Evolutionary conservation across 208 protist genomes (phyloP).

Genomic region (Leishmania amazonensis): DNA sequence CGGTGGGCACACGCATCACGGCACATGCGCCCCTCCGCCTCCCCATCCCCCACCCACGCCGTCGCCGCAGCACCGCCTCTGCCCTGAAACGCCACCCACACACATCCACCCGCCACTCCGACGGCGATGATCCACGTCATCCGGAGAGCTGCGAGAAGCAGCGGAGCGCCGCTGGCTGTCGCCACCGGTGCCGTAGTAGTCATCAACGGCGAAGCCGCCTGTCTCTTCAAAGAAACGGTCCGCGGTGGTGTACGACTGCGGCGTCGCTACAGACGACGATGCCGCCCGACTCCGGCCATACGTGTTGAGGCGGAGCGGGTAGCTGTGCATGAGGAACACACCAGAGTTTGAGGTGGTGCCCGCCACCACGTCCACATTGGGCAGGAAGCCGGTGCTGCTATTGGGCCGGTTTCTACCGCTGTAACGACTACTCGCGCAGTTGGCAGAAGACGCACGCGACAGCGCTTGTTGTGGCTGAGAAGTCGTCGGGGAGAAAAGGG

Average conservation of each 20-base stretch:
- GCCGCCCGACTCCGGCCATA: neutral
- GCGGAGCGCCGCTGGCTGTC: neutral
- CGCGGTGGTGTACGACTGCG: conserved; percentile 7
- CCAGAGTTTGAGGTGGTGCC: conserved; percentile 15
- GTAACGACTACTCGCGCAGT: neutral
- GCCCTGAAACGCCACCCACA: too few relatives aligned
- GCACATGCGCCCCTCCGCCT: too few relatives aligned
- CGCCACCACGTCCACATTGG: conserved; percentile 9
- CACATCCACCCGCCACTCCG: neutral
- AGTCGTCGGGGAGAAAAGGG: neutral
- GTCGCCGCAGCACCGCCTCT: too few relatives aligned
- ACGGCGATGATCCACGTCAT: neutral
- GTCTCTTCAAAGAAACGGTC: conserved; percentile 1
- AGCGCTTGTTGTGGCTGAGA: neutral
- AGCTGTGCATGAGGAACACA: conserved; percentile 6
- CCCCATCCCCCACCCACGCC: too few relatives aligned
- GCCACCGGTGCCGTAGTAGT: neutral
- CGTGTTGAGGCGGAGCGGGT: conserved; percentile 11
- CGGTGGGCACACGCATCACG: too few relatives aligned
- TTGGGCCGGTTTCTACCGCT: neutral
- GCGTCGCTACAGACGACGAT: conserved; percentile 1
- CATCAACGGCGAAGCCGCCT: conserved; percentile 7
- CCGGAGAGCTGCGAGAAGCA: neutral
- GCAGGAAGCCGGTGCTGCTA: conserved; percentile 1
- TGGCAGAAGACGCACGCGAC: conserved; percentile 6